Base-by-base conservation (phyloP, 2,329 filamentous ascomycete species). In the Neopestalotiopsis clavispora region DNA sequence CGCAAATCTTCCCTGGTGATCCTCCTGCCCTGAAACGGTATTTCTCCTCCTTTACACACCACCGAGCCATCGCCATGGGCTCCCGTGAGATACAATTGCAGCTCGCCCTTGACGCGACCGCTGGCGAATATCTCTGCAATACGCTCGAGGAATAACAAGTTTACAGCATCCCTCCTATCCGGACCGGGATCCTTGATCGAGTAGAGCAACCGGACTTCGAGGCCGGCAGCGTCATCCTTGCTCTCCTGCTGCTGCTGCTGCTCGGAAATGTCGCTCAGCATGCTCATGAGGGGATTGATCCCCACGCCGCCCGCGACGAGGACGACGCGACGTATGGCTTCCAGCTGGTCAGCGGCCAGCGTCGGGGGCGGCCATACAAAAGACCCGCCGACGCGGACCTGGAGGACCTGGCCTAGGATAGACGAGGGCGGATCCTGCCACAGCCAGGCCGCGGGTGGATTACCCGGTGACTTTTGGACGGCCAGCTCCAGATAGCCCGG, bases 281-380 rank as follows among this genome's bases (percentile, higher is more conserved):
- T 95, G 67, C 92, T 93, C 68, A 94, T 87, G 4, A 95, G 81
- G 0, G 93, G 93, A 74, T 97, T 97, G 68, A 97, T 91, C 0
- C 94, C 94, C 28, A 97, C 90, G 1, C 94, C 94, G 1, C 93
- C 94, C 0, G 93, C 94, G 14, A 97, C 84, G 71, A 97, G 90
- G 3, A 97, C 87, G 4, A 92, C 84, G 67, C 87, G 89, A 58
- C 84, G 83, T 57, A 92, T 82, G 23, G 23, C 12, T 14, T 6
- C 5, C 5, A 2, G 13, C 1, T 10, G 17, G 6, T 7, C 74
- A 3, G 78, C 70, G 62, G 85, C 79, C 23, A 86, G 70, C 23
- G 79, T 78, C 1, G 83, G 81, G 0, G 92, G 93, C 0, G 94
- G 94, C 84, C 91, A 97, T 3, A 91, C 86, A 75, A 97, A 97